Evolutionary conservation across 768 basidiomycete genomes (phyloP).

Genomic region (Strobilomyces echinocephalus): DNA sequence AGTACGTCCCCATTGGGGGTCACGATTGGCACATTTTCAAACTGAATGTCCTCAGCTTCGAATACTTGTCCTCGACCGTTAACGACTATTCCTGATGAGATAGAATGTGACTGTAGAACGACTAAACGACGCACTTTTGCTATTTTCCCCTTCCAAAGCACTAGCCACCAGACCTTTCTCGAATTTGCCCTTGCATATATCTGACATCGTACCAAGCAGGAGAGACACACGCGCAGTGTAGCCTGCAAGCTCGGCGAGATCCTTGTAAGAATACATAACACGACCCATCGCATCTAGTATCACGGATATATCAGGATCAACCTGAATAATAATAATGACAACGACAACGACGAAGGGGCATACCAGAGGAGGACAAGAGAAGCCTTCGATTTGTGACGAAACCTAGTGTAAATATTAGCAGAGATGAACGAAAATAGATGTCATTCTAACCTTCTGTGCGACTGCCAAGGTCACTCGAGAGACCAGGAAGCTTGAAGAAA

Average conservation of each 20-base stretch:
- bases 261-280: constrained; percentile 97
- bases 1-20: constrained; percentile 95
- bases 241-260: constrained; percentile 91
- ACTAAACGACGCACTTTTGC: constrained; percentile 50
- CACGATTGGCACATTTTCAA: constrained; percentile 91
- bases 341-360: constrained; percentile 9
- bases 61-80: constrained; percentile 73
- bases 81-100: constrained; percentile 51
- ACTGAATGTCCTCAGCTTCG: constrained; percentile 84
- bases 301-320: background rate
- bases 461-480: constrained; percentile 68
- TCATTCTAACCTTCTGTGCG: constrained; percentile 73
- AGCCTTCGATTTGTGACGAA: constrained; percentile 96
- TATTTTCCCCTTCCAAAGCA: constrained; percentile 68
- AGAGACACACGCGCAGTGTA: constrained; percentile 90
- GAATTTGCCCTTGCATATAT: constrained; percentile 77
- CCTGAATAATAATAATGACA: background rate
- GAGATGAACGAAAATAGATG: background rate
- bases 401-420: constrained; percentile 41
- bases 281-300: constrained; percentile 83
- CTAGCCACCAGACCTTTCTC: constrained; percentile 84
- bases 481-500: constrained; percentile 82
- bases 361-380: constrained; percentile 79
- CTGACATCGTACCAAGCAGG: constrained; percentile 86
- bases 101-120: background rate